Percentiles rank a stretch among this genome's conserved stretches.
phyloP scores from a whole-genome alignment of 75 land plant species.

The Picea glauca region DNA sequence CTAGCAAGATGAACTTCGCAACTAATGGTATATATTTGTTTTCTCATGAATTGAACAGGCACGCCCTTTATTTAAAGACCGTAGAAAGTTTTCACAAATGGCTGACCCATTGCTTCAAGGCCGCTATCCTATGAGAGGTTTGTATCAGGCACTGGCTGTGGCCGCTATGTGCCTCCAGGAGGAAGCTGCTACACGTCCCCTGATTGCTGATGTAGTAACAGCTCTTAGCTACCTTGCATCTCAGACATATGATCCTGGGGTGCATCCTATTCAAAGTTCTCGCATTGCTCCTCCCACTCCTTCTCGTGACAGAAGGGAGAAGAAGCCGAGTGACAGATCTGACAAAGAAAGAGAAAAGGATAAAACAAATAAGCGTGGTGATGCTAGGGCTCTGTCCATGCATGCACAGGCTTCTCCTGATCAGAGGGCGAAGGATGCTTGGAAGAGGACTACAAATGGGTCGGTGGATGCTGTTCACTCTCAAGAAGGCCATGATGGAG shows the following conservation, averaged over 20 bases:
- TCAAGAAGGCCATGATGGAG: slow-evolving; percentile 19
- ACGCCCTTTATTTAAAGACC: slow-evolving; percentile 79
- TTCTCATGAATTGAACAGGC: slow-evolving; percentile 54
- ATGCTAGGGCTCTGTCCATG: slow-evolving; percentile 14
- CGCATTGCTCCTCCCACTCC: slow-evolving; percentile 4
- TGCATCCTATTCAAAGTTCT: slow-evolving; percentile 14
- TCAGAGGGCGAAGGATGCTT: slow-evolving; percentile 25
- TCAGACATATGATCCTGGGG: slow-evolving; percentile 69
- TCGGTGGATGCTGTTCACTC: slow-evolving; percentile 12
- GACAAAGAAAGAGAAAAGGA: slow-evolving; percentile 7
- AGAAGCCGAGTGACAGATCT: background rate
- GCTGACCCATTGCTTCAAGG: slow-evolving; percentile 88
- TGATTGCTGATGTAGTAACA: slow-evolving; percentile 87
- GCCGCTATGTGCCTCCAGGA: slow-evolving; percentile 96
- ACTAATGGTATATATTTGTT: background rate
- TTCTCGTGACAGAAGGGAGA: slow-evolving; percentile 2
- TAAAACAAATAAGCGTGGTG: background rate
- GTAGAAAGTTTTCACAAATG: slow-evolving; percentile 60
- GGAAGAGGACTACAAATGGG: slow-evolving; percentile 21
- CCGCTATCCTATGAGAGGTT: slow-evolving; percentile 70
- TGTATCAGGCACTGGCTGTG: slow-evolving; percentile 87
- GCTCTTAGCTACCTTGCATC: slow-evolving; percentile 78
- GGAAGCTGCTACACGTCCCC: slow-evolving; percentile 79
- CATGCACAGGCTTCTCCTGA: slow-evolving; percentile 28
- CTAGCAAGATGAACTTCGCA: background rate